These are phyloP conservation scores for Mycena epipterygia DNA, from an alignment of 768 basidiomycete species.

Conservation along the genomic window DNA sequence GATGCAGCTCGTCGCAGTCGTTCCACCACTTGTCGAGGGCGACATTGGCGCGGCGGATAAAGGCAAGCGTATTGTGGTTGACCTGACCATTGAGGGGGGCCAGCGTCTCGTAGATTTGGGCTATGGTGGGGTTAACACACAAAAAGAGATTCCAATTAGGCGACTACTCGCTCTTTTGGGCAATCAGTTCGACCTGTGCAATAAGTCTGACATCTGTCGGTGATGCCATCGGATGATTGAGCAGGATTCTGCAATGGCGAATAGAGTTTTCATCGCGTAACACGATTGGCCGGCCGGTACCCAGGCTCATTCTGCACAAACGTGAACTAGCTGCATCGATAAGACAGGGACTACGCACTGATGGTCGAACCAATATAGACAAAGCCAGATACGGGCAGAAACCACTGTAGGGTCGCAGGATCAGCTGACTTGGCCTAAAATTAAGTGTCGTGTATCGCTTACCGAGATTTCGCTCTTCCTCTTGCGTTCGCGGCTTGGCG, in stretches of 20 bases:
- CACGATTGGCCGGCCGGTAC: conserved; percentile 91
- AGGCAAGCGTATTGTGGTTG: conserved; percentile 85
- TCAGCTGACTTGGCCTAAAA: conserved; percentile 27
- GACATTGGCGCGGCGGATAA: conserved; percentile 88
- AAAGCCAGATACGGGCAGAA: conserved; percentile 94
- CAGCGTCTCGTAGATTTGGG: conserved; percentile 94
- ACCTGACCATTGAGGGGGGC: conserved; percentile 89
- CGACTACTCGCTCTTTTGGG: conserved; percentile 82
- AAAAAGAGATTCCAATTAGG: background rate
- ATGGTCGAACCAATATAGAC: conserved; percentile 97
- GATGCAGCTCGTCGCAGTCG: conserved; percentile 89
- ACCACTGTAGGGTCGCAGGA: conserved; percentile 67
- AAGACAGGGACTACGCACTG: conserved; percentile 68
- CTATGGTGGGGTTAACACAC: conserved; percentile 54
- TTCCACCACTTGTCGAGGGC: conserved; percentile 94
- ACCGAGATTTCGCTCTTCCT: conserved; percentile 92
- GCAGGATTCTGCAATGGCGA: conserved; percentile 83
- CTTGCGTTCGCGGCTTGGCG: conserved; percentile 77
- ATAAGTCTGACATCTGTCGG: conserved; percentile 92
- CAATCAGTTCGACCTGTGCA: conserved; percentile 90
- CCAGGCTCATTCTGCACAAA: conserved; percentile 82
- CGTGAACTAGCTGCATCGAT: conserved; percentile 19
- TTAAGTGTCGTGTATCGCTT: conserved; percentile 40
- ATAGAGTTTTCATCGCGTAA: conserved; percentile 92
- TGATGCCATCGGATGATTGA: conserved; percentile 89